Evolutionary conservation across 108 stramenopile genomes (phyloP), one percentile per base, ranked within the genome.

Genomic region (Cylindrotheca closterium): DNA sequence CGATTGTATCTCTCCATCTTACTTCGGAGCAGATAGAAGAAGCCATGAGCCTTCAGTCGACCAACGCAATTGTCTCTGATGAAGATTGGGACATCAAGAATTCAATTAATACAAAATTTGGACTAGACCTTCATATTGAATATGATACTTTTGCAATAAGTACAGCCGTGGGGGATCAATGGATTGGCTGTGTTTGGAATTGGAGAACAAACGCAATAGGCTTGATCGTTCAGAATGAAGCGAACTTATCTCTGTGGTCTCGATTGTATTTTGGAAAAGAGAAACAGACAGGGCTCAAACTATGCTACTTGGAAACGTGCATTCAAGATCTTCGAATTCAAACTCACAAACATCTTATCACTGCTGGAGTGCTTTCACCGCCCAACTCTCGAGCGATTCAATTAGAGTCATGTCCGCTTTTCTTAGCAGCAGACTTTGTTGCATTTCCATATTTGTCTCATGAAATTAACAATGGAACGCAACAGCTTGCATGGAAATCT

Each of bases 141-240:
- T 62, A 61, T 1, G 67, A 63, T 58, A 67, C 66, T 2, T 67
- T 75, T 51, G 56, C 66, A 1, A 68, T 75, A 30, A 75, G 60
- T 68, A 52, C 71, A 17, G 30, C 30, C 2, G 28, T 18, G 29
- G 46, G 17, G 22, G 53, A 47, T 18, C 58, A 52, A 0, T 72
- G 71, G 71, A 18, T 65, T 45, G 71, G 71, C 3, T 72, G 71
- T 59, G 32, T 67, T 2, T 74, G 73, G 73, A 67, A 56, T 57
- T 74, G 73, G 73, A 58, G 73, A 32, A 23, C 51, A 24, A 55
- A 74, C 28, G 46, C 65, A 1, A 29, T 74, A 30, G 65, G 73
- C 10, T 61, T 51, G 65, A 56, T 66, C 47, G 33, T 74, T 34
- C 60, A 68, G 63, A 23, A 68, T 4, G 26, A 49, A 17, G 28